These are phyloP conservation scores for Melanomma pulvis-pyrius DNA, from an alignment of 495 filamentous ascomycete genomes.

Conservation along the genomic window DNA sequence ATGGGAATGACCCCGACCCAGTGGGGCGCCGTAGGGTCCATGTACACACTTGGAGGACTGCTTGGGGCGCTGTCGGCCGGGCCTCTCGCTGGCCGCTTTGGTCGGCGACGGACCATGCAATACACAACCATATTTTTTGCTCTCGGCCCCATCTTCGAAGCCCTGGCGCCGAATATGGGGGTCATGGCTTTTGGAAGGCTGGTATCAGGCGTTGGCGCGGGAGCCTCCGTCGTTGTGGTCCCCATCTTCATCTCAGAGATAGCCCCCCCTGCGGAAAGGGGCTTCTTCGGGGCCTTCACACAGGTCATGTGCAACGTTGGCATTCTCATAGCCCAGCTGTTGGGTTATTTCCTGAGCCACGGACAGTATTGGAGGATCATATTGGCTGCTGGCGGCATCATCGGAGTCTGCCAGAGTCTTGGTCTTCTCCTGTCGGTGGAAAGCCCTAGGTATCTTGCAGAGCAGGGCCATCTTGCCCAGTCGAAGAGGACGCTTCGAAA, in stretches of 20 bases:
- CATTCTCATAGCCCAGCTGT: conserved; percentile 77
- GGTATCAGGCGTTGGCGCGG: conserved; percentile 80
- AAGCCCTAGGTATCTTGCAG: conserved; percentile 82
- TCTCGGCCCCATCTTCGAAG: conserved; percentile 73
- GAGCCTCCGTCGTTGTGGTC: conserved; percentile 86
- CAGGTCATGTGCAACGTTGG: conserved; percentile 95
- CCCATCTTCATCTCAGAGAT: conserved; percentile 95
- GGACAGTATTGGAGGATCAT: conserved; percentile 81
- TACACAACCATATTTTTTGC: conserved; percentile 74
- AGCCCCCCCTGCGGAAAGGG: conserved; percentile 74
- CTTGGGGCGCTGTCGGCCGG: conserved; percentile 78
- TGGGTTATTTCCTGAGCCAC: conserved; percentile 84
- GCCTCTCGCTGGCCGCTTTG: conserved; percentile 69
- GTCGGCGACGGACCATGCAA: conserved; percentile 72
- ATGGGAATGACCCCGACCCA: conserved; percentile 76
- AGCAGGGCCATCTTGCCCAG: conserved; percentile 59
- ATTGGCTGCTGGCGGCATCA: conserved; percentile 68
- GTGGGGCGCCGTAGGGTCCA: conserved; percentile 81
- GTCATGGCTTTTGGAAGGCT: conserved; percentile 73
- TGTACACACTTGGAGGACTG: conserved; percentile 90
- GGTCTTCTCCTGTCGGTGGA: conserved; percentile 75
- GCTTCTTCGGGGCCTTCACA: conserved; percentile 87
- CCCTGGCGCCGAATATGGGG: conserved; percentile 66
- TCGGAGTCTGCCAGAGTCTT: conserved; percentile 66
- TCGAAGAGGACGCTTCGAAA: conserved; percentile 70